Conservation (phyloP, 208 protist genomes). For the Trypanosoma mega region DNA sequence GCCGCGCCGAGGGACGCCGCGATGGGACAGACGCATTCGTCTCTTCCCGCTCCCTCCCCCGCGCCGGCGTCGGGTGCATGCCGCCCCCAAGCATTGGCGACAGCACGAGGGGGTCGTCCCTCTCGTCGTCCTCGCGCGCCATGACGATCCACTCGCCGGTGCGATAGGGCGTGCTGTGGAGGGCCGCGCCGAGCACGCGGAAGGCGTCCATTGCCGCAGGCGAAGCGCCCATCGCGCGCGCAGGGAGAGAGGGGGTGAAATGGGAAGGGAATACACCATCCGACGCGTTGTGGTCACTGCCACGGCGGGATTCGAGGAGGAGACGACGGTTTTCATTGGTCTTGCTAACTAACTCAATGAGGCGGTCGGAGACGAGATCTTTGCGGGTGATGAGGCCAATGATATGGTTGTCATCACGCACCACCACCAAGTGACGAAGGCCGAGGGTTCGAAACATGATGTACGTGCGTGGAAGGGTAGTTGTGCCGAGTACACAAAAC, state of each 20-base stretch:
- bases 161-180: slow-evolving; percentile 4
- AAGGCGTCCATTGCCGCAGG: too few species aligned
- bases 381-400: slow-evolving; percentile 61
- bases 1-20: too few species aligned
- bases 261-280: neutral
- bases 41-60: too few species aligned
- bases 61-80: slow-evolving; percentile 10
- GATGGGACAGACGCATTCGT: too few species aligned
- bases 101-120: too few species aligned
- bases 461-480: slow-evolving; percentile 45
- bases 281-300: neutral
- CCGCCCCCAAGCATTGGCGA: too few species aligned
- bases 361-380: slow-evolving; percentile 40
- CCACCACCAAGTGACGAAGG: slow-evolving; percentile 49
- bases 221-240: too few species aligned
- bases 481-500: slow-evolving; percentile 45
- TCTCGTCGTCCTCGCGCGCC: too few species aligned
- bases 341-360: slow-evolving; percentile 16
- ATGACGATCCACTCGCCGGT: slow-evolving; percentile 16
- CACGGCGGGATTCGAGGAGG: neutral
- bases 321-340: neutral
- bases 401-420: slow-evolving; percentile 34
- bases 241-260: too few species aligned
- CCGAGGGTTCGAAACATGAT: slow-evolving; percentile 52
- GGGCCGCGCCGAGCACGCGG: neutral